Base-by-base conservation (phyloP, 2,329 filamentous ascomycete species). In the Dactylonectria estremocensis region DNA sequence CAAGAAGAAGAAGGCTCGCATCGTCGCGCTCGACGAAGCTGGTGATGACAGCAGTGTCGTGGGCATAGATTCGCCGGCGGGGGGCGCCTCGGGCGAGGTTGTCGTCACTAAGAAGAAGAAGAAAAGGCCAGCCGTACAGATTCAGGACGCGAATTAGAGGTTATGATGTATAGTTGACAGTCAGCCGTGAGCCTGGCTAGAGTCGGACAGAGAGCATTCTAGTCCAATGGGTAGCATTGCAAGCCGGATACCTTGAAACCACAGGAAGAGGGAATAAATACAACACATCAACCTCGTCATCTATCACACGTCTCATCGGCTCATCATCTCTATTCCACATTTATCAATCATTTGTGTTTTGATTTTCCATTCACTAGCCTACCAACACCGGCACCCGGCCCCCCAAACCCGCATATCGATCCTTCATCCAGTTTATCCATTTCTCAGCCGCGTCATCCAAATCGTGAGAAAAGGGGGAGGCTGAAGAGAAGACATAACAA, bases 41-140 rank as follows among this genome's bases (percentile, higher is more conserved):
- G 72, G 35, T 9, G 71, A 74, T 13, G 70, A 72, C 40, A 73
- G 70, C 11, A 73, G 64, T n/a, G 69, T 63, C 11, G 55, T 55
- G 8, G 73, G 50, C 2, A 63, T 63, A 7, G 72, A 76, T 28
- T 64, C 69, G 50, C 67, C 70, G 5, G 72, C 43, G 13, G 71
- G 60, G 31, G 28, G 37, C 69, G 62, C 64, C 1, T 66, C 69
- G 24, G 74, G 67, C 22, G 73, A 74, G 14, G 74, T 72, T 10
- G 74, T 80, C 2, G 83, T 84, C 67, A 77, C 83, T 7, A 86
- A 83, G 78, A 88, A 83, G 74, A 85, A 86, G 77, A 86, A 82
- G 73, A 84, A 79, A 78, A 79, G 74, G 80, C 75, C 71, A 5
- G 70, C 73, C 20, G 79, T 69, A 2, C 75, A 78, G 35, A 79